phyloP scores from a whole-genome alignment of 805 yeast species.

The Schwanniomyces occidentalis region DNA sequence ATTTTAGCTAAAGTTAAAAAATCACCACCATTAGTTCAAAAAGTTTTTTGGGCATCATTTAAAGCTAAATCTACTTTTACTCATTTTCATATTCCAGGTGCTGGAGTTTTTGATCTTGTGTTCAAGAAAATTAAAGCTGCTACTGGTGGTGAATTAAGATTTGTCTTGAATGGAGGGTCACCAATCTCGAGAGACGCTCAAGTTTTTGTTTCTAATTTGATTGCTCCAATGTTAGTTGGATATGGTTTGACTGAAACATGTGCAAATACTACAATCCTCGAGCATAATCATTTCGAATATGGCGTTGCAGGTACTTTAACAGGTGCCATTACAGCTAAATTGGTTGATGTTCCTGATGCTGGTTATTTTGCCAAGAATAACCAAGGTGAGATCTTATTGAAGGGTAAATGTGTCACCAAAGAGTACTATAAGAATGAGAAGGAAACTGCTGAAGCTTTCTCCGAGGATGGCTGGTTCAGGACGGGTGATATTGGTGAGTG shows the following conservation, averaged over 20 bases:
- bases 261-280: constrained; percentile 78
- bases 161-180: constrained; percentile 87
- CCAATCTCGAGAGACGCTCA: constrained; percentile 83
- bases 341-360: constrained; percentile 87
- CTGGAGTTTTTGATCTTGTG: constrained; percentile 68
- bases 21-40: constrained; percentile 66
- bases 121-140: constrained; percentile 90
- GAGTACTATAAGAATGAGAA: constrained; percentile 82
- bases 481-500: constrained; percentile 98
- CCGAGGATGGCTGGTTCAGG: constrained; percentile 88
- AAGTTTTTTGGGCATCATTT: constrained; percentile 86
- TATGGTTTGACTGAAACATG: constrained; percentile 96
- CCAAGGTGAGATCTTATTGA: constrained; percentile 89
- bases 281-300: constrained; percentile 63
- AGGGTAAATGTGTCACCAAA: constrained; percentile 69
- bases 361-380: constrained; percentile 87
- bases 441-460: constrained; percentile 75
- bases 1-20: constrained; percentile 71
- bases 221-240: constrained; percentile 89
- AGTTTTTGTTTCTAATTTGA: constrained; percentile 67
- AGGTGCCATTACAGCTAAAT: constrained; percentile 82
- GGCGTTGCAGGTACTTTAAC: constrained; percentile 83
- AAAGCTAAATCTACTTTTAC: constrained; percentile 67
- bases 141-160: constrained; percentile 85
- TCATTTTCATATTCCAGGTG: constrained; percentile 72